phyloP scores from a whole-genome alignment of 2,329 filamentous ascomycete species.

The Trichoderma sp. region DNA sequence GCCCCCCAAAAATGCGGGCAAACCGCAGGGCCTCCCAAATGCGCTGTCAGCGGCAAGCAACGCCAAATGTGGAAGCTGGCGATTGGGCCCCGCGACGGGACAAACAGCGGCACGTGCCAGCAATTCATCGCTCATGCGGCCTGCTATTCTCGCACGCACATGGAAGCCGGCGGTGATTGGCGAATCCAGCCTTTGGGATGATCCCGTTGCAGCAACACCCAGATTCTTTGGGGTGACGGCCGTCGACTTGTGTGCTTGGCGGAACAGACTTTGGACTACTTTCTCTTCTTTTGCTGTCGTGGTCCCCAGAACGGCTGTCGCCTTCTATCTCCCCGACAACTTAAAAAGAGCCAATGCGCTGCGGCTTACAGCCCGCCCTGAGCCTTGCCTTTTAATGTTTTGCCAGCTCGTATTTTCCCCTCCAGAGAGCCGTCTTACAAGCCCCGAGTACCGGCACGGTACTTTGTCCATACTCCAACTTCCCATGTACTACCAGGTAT shows the following conservation, averaged over 20 bases:
- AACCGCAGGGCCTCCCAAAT: neutral
- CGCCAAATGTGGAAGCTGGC: slow-evolving; percentile 17
- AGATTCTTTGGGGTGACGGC: neutral
- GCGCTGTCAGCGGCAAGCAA: slow-evolving; percentile 10
- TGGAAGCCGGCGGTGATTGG: neutral
- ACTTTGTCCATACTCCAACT: neutral
- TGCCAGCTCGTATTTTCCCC: neutral
- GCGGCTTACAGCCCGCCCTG: neutral
- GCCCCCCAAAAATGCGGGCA: neutral
- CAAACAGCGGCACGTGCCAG: slow-evolving; percentile 13
- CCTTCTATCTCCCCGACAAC: neutral
- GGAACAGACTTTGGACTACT: neutral
- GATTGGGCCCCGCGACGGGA: neutral
- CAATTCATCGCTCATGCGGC: slow-evolving; percentile 5
- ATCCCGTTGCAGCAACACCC: neutral
- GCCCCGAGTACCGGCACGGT: neutral
- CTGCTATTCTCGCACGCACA: neutral
- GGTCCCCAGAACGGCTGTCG: neutral
- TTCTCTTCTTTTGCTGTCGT: neutral
- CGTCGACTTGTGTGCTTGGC: neutral
- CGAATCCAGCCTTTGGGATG: neutral
- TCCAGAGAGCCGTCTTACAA: neutral
- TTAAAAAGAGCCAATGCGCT: neutral
- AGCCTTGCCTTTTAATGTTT: neutral
- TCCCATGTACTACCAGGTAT: neutral